A percentile compares a stretch with the other conserved stretches of the same genome.
phyloP scores from a whole-genome alignment of 148 eudicot genomes.

The Euryodendron excelsum region DNA sequence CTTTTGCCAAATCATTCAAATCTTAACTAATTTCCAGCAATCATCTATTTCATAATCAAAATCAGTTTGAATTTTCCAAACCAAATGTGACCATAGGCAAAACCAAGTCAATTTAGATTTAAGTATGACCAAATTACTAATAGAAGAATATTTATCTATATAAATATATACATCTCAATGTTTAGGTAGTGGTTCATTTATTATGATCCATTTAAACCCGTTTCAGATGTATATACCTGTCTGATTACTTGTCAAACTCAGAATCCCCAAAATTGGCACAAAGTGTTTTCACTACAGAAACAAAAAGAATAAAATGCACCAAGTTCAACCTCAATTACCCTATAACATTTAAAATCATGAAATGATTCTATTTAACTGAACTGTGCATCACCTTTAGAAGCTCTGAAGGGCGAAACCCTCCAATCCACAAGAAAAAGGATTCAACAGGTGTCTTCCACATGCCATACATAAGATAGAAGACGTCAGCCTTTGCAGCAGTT shows the following conservation, averaged over 20 bases:
- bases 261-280: neutral
- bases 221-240: neutral
- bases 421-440: slow-evolving; percentile 90
- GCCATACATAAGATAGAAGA: slow-evolving; percentile 81
- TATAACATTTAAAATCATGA: neutral
- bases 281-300: neutral
- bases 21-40: too few relatives aligned
- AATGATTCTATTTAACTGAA: neutral
- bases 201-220: neutral
- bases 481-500: slow-evolving; percentile 73
- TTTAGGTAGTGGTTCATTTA: neutral
- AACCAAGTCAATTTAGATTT: too few relatives aligned
- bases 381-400: slow-evolving; percentile 60
- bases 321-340: slow-evolving; percentile 6
- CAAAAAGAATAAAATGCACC: neutral
- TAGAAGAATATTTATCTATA: too few relatives aligned
- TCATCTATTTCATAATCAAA: neutral
- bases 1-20: too few relatives aligned
- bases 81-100: neutral
- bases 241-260: neutral
- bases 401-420: slow-evolving; percentile 96
- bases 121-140: too few relatives aligned
- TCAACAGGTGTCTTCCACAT: slow-evolving; percentile 88
- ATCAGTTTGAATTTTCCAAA: neutral
- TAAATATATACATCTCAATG: neutral